These are phyloP conservation scores for Podospora tetraspora DNA, from an alignment of 495 filamentous ascomycete genomes.

Conservation along the genomic window DNA sequence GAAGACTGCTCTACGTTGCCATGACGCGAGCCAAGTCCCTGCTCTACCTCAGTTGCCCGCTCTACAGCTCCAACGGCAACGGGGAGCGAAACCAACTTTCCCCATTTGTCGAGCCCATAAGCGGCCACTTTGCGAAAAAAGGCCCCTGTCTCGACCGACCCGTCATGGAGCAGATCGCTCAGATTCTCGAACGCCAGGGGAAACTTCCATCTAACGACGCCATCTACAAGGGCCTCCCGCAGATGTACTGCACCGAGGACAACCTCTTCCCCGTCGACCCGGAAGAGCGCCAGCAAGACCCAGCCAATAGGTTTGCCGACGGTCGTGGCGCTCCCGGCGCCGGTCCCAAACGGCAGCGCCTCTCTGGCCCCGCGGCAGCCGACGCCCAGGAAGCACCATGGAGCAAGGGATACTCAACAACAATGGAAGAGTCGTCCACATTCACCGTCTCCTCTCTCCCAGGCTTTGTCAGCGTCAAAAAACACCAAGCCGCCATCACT, in stretches of 20 bases:
- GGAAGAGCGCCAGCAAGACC: conserved; percentile 15
- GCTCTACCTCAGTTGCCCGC: conserved; percentile 84
- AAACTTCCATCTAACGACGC: conserved; percentile 31
- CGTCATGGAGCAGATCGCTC: conserved; percentile 36
- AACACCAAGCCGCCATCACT: conserved; percentile 36
- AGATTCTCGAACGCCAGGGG: conserved; percentile 33
- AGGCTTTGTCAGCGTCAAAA: conserved; percentile 41
- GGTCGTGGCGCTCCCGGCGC: neutral
- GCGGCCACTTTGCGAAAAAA: conserved; percentile 35
- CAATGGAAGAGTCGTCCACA: conserved; percentile 39
- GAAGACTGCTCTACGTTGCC: conserved; percentile 88
- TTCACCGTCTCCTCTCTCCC: conserved; percentile 39
- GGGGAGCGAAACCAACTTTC: conserved; percentile 36
- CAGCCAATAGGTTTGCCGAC: neutral
- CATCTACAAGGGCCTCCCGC: conserved; percentile 40
- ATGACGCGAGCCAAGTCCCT: conserved; percentile 94
- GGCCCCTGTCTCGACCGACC: conserved; percentile 43
- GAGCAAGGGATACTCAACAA: conserved; percentile 34
- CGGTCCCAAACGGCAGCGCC: conserved; percentile 24
- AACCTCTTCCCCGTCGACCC: conserved; percentile 36
- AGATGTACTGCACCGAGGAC: conserved; percentile 39
- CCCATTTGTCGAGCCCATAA: conserved; percentile 34
- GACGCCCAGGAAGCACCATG: conserved; percentile 30
- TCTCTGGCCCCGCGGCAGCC: conserved; percentile 23
- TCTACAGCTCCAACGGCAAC: conserved; percentile 31